These are phyloP conservation scores for Pyricularia sp. DNA, from an alignment of 2,329 filamentous ascomycete species.

Conservation along the genomic window DNA sequence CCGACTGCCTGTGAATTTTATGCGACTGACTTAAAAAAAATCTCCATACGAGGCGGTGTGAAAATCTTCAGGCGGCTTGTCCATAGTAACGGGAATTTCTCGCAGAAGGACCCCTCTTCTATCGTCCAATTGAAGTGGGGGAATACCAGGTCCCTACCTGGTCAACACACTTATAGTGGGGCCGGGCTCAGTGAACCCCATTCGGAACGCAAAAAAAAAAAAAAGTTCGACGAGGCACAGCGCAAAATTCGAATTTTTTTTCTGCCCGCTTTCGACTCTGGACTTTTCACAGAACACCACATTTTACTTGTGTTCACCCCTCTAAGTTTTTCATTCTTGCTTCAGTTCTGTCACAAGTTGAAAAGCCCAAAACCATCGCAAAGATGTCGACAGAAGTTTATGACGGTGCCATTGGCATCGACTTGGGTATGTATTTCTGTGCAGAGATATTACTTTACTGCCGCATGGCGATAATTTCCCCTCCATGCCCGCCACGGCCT, in stretches of 20 bases:
- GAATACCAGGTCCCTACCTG: not conserved
- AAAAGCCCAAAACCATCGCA: conserved; percentile 16
- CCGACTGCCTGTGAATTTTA: not conserved
- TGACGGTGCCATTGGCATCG: conserved; percentile 99
- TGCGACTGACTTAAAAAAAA: not conserved
- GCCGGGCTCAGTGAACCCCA: not conserved
- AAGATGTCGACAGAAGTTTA: conserved; percentile 97
- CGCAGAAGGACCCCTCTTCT: not conserved
- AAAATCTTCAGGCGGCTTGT: not conserved
- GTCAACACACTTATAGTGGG: not conserved
- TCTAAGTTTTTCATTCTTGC: not conserved
- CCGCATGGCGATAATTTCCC: not conserved
- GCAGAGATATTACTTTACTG: not conserved
- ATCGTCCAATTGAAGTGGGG: not conserved
- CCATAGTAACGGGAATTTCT: not conserved
- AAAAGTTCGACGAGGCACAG: conserved; percentile 7
- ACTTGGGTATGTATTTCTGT: conserved; percentile 66
- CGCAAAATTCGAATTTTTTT: conserved; percentile 7
- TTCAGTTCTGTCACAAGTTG: conserved; percentile 4
- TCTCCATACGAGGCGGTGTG: not conserved
- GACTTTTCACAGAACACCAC: not conserved
- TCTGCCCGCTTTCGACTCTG: conserved; percentile 3
- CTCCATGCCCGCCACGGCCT: conserved; percentile 4
- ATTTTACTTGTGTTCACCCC: conserved; percentile 1
- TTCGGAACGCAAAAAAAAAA: not conserved